Evolutionary conservation across 768 basidiomycete species (phyloP), one percentile per base, ranked within the genome.

Genomic region (Baorangia bicolor): DNA sequence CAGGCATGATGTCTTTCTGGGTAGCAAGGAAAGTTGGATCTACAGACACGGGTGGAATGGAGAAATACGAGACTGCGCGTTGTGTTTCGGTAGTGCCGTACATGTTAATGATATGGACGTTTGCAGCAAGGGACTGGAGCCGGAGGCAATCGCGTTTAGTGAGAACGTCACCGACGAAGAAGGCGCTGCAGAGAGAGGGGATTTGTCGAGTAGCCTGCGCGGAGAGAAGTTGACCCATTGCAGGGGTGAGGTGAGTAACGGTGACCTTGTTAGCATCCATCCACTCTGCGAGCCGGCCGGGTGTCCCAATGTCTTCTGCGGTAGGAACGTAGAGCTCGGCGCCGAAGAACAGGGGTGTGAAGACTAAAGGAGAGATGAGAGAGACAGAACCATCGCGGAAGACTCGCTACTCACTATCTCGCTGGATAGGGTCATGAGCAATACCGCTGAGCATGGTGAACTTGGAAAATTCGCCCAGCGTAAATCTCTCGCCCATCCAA

Each of bases 391-490:
- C 3, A 48, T 30, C 27, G n/a, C 5, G 12, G 9, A 23, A 38
- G 42, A 44, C n/a, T 43, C 33, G 14, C 51, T 27, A 81, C 95
- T 77, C 57, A 98, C 95, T 99, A 67, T 99, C 97, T 62, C 97
- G 85, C 69, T 99, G 97, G 62, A 99, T 97, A 11, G 97, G 97
- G 73, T 99, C 97, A 66, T 99, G 97, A 13, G 97, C 97, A 51
- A 99, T 99, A 20, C 97, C 97, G 63, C 93, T 95, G 30, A 99
- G 81, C 97, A 99, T 98, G 0, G 97, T 98, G 67, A 97, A 99
- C 72, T 85, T 92, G 58, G 90, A 92, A 30, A 78, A 73, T 55
- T 85, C 78, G 35, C 78, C 75, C 45, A 99, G 74, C 2, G 81
- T 86, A 68, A 98, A 99, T 30, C 86, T 75, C 68, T 92, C 75